Base-by-base conservation (phyloP, 1,284 basidiomycete species). In the Apiotrichum mycotoxinovorans region DNA sequence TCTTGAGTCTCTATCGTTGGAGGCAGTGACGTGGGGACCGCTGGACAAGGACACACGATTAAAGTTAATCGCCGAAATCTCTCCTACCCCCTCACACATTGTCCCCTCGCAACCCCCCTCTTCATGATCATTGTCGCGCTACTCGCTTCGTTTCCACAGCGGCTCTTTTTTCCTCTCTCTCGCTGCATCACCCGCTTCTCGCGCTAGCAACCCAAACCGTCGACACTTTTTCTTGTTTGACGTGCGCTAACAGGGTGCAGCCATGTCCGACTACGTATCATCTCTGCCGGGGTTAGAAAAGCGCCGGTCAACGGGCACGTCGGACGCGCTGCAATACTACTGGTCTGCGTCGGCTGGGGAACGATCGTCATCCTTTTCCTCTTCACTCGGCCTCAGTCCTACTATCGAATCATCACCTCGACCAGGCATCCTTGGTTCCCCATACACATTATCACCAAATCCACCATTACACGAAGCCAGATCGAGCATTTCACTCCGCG, bases 271-370 rank as follows among this genome's bases (percentile, higher is more conserved):
- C 23, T 58, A 56, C 35, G 33, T 30, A 9, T 11, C 35, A 17
- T 25, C 47, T n/a, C 37, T 33, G 27, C 25, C 18, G 20, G 44
- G 44, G 25, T 22, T 41, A 20, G 40, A 41, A 41, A 57, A 62
- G 33, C 63, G 73, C 4, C 58, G 63, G 40, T 72, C 73, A 14
- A 72, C 69, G 17, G 66, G 68, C 20, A 62, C 69, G 2, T 67
- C 69, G 10, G 68, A 66, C 12, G 71, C 70, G 20, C 58, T 73
- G 10, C 72, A 72, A 56, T 72, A 75, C 54, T 75, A 75, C 61
- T 75, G 66, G 66, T 73, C 70, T 7, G 61, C 61, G 9, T 57
- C 64, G 17, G 72, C 73, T 11, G 73, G 72, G n/a, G 62, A 60
- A 22, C 70, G 71, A n/a, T 66, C 66, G n/a, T 62, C 61, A 8